Evolutionary conservation across 192 early-diverging fungal genomes (phyloP).

Genomic region (Umbelopsis vinacea): DNA sequence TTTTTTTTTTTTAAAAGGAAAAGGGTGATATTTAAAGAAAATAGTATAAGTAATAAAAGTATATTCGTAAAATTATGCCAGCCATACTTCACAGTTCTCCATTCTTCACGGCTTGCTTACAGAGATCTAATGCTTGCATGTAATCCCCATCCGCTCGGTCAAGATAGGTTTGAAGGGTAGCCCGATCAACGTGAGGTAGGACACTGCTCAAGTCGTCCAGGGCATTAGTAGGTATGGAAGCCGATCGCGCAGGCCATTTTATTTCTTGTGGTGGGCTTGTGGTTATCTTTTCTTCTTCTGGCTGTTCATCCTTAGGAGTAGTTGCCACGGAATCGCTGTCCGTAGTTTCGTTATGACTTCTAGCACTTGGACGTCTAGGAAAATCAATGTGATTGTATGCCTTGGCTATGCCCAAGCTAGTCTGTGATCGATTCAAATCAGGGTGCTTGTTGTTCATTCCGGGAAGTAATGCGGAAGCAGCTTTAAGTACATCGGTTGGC

Average conservation of each 20-base stretch:
- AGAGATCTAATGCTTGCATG: constrained; percentile 49
- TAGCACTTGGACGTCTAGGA: not conserved
- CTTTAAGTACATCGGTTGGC: constrained; percentile 31
- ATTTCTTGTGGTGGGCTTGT: not conserved
- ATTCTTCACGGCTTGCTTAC: constrained; percentile 43
- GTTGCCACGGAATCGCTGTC: not conserved
- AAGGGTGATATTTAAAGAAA: not conserved
- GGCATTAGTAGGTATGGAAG: constrained; percentile 19
- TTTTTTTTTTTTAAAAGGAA: no score
- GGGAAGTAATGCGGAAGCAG: constrained; percentile 28
- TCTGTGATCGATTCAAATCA: constrained; percentile 14
- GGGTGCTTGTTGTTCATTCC: constrained; percentile 1
- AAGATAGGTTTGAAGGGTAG: constrained; percentile 44
- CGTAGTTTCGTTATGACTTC: not conserved
- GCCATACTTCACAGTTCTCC: constrained; percentile 40
- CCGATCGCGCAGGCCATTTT: not conserved
- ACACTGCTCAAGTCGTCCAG: constrained; percentile 53
- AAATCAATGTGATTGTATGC: constrained; percentile 16
- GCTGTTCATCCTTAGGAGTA: not conserved
- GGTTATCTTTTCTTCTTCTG: not conserved
- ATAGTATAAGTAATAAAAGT: not conserved
- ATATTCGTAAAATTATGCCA: not conserved
- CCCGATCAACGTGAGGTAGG: constrained; percentile 52
- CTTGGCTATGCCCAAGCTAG: not conserved
- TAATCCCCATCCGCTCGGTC: constrained; percentile 50